Conservation (phyloP, 805 yeast genomes). For the Wickerhamiella hasegawae region DNA sequence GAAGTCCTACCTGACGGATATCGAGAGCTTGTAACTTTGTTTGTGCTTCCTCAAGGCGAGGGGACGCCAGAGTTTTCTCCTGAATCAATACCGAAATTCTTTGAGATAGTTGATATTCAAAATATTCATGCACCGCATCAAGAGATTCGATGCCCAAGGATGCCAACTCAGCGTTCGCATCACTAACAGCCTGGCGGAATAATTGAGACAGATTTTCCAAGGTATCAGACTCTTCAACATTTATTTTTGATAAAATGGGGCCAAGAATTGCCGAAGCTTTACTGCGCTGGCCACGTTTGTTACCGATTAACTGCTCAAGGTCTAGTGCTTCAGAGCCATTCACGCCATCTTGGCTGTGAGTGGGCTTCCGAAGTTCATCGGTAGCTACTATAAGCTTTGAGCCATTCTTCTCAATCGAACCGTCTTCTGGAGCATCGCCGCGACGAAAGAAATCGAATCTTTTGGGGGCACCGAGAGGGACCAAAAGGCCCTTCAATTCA, state of each 20-base stretch:
- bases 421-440: not conserved
- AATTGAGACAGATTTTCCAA: conserved; percentile 8
- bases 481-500: conserved; percentile 3
- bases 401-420: not conserved
- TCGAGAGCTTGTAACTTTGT: conserved; percentile 21
- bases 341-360: not conserved
- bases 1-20: conserved; percentile 29
- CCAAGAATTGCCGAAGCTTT: conserved; percentile 6
- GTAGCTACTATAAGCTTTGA: not conserved
- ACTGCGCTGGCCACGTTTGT: conserved; percentile 1
- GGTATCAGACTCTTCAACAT: conserved; percentile 2
- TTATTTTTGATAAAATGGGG: conserved; percentile 1
- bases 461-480: not conserved
- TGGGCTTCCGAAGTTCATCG: not conserved
- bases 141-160: not conserved
- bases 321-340: conserved; percentile 1
- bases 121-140: conserved; percentile 4
- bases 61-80: too few species aligned
- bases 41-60: not conserved
- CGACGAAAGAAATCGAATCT: conserved; percentile 1
- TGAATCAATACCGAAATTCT: not conserved
- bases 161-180: not conserved
- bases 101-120: conserved; percentile 5
- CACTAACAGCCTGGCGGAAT: conserved; percentile 6
- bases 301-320: conserved; percentile 6